A percentile compares a stretch with the other conserved stretches of the same genome.
Conservation (phyloP, 73 alveolate species). For the Stentor roeselii region DNA sequence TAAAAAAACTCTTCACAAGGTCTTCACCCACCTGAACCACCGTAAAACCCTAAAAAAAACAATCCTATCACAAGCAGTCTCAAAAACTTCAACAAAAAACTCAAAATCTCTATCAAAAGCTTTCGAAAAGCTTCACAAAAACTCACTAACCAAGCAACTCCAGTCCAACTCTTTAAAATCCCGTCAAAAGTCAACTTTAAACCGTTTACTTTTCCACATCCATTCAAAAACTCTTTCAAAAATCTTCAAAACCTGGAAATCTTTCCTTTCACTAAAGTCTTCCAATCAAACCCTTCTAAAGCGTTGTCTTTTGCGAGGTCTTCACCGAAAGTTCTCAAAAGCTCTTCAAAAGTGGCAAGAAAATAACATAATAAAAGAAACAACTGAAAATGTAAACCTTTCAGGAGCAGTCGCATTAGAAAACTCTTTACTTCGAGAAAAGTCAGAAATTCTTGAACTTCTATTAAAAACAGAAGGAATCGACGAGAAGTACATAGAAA, state of each 20-base stretch:
- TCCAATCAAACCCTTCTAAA: background rate
- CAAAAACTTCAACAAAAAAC: too few species aligned
- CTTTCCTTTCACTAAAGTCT: background rate
- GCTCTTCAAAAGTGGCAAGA: background rate
- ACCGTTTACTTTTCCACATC: background rate
- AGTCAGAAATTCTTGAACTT: background rate
- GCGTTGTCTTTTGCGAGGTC: background rate
- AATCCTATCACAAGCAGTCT: too few species aligned
- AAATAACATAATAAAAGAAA: background rate
- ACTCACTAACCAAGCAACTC: background rate
- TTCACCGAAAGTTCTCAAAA: background rate
- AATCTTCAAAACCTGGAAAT: background rate
- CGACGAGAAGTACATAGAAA: constrained; percentile 6
- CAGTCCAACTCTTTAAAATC: background rate
- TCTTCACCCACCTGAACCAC: background rate
- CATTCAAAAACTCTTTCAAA: background rate
- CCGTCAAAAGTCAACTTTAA: background rate
- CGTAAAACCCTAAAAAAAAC: too few species aligned
- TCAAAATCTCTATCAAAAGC: background rate
- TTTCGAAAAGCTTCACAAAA: background rate
- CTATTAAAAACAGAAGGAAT: constrained; percentile 15
- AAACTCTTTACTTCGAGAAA: background rate
- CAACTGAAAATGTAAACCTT: background rate
- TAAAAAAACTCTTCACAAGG: background rate
- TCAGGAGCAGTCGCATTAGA: constrained; percentile 16